Percentiles rank a stretch among this genome's conserved stretches.
These are phyloP conservation scores for Scleroderma bovista DNA, from an alignment of 768 basidiomycete genomes.

Conservation along the genomic window DNA sequence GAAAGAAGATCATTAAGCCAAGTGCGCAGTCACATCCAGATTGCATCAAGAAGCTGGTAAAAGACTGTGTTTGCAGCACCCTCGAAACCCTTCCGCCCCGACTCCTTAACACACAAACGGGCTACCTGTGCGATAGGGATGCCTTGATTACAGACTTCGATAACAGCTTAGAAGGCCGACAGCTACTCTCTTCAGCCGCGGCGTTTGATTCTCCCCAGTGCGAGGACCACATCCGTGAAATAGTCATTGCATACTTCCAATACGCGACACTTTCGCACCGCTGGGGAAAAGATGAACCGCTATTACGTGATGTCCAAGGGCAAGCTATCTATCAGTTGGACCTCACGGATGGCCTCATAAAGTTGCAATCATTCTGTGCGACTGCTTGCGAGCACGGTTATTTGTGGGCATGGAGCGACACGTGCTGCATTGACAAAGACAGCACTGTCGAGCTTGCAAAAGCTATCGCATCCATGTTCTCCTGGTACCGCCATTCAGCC, in stretches of 20 bases:
- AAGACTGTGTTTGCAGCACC: neutral
- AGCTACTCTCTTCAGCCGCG: neutral
- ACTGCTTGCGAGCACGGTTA: no score
- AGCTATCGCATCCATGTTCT: neutral
- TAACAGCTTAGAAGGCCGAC: neutral
- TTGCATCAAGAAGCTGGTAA: neutral
- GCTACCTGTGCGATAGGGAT: neutral
- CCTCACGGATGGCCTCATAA: neutral
- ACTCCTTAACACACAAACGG: neutral
- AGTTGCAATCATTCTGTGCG: no score
- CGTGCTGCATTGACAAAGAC: constrained; percentile 1
- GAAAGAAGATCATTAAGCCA: neutral
- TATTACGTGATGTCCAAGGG: neutral
- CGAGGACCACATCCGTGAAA: neutral
- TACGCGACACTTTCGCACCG: neutral
- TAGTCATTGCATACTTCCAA: neutral
- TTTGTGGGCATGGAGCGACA: no score
- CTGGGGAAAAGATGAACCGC: neutral
- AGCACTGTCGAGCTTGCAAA: neutral
- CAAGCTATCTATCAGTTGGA: neutral
- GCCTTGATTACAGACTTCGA: neutral
- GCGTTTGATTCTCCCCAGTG: neutral
- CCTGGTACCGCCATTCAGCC: neutral
- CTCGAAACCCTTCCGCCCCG: neutral
- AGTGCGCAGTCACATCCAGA: neutral